These are phyloP conservation scores for Acanthamoeba triangularis DNA, from an alignment of 208 protist species.

Conservation along the genomic window DNA sequence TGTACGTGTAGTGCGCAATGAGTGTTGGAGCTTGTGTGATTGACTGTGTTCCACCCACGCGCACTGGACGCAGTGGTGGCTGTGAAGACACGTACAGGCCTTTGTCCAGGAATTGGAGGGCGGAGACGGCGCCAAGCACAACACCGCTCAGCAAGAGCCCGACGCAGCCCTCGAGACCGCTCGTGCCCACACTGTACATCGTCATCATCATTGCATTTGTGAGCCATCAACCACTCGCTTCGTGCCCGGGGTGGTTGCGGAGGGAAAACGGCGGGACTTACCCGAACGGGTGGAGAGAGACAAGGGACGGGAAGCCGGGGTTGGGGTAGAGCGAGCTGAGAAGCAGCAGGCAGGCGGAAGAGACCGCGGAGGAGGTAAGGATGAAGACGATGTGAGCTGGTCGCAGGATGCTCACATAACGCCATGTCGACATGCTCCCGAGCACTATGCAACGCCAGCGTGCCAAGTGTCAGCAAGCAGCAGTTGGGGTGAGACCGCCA, in stretches of 20 bases:
- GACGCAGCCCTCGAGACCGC: not conserved
- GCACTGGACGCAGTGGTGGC: no score
- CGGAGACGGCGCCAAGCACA: not conserved
- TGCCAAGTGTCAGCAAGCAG: no score
- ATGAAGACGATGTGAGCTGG: not conserved
- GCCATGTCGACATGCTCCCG: constrained; percentile 10
- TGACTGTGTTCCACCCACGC: no score
- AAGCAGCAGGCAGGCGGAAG: not conserved
- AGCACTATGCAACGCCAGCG: not conserved
- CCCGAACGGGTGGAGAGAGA: constrained; percentile 33
- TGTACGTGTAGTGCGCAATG: not conserved
- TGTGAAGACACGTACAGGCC: not conserved
- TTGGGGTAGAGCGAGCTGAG: constrained; percentile 39
- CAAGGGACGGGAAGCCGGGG: constrained; percentile 29
- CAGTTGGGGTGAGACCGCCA: no score
- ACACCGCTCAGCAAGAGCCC: not conserved
- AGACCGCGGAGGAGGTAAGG: not conserved
- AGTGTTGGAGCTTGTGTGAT: no score
- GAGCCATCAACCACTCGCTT: no score
- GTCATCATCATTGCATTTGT: no score
- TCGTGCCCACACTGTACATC: not conserved
- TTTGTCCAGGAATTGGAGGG: not conserved
- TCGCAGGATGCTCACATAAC: constrained; percentile 52
- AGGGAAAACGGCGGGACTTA: not conserved
- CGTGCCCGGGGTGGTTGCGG: no score